Evolutionary conservation across 768 basidiomycete species (phyloP).

Genomic region (Serendipita sp.): DNA sequence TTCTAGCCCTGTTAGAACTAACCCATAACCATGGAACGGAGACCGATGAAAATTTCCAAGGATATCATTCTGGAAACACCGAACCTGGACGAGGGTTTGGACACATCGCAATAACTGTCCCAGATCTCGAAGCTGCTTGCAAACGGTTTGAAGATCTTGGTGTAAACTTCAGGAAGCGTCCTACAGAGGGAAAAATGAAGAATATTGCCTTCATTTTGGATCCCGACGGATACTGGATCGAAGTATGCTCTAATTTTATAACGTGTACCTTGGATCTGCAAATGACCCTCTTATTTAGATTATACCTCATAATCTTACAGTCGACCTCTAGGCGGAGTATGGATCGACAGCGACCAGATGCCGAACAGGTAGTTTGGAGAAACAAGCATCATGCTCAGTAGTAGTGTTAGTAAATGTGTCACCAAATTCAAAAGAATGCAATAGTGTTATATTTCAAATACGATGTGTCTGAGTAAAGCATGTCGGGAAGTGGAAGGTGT

Average conservation of each 20-base stretch:
- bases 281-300: too few species aligned
- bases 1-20: constrained; percentile 60
- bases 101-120: constrained; percentile 44
- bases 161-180: constrained; percentile 76
- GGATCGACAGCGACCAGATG: too few species aligned
- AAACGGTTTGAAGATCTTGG: constrained; percentile 64
- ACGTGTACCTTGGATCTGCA: neutral
- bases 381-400: neutral
- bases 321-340: too few species aligned
- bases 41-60: constrained; percentile 53
- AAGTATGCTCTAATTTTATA: neutral
- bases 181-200: constrained; percentile 72
- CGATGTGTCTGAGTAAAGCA: neutral
- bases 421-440: neutral
- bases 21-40: constrained; percentile 89
- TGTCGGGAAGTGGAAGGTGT: neutral
- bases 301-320: too few species aligned
- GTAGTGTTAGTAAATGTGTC: neutral
- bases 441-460: neutral
- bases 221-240: constrained; percentile 42
- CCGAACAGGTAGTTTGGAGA: neutral
- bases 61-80: constrained; percentile 73
- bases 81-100: constrained; percentile 46
- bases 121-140: constrained; percentile 68
- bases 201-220: constrained; percentile 72